Evolutionary conservation across 805 yeast genomes (phyloP).

Genomic region (Candida golubevii): DNA sequence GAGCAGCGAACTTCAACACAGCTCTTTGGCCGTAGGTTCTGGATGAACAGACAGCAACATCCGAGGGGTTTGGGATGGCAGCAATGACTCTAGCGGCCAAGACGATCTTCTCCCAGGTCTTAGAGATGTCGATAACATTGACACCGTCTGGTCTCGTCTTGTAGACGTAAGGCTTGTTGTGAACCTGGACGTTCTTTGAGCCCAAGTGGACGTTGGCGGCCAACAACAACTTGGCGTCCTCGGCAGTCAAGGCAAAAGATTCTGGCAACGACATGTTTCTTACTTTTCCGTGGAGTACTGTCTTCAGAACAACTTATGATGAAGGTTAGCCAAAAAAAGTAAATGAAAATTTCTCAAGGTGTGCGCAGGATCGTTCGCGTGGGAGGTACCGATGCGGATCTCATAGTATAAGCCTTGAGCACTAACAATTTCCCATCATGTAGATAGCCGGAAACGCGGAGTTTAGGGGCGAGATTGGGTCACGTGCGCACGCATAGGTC

Average conservation of each 20-base stretch:
- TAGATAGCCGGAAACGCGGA: no score
- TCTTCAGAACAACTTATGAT: slow-evolving; percentile 18
- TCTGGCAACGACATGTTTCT: slow-evolving; percentile 74
- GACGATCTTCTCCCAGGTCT: slow-evolving; percentile 99
- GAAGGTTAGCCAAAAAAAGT: slow-evolving; percentile 13
- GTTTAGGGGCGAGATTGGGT: not conserved
- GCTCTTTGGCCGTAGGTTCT: slow-evolving; percentile 99
- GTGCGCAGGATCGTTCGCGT: slow-evolving; percentile 18
- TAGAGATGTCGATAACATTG: slow-evolving; percentile 95
- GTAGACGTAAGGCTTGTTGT: slow-evolving; percentile 95
- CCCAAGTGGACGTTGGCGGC: slow-evolving; percentile 99
- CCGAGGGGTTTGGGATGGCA: slow-evolving; percentile 97
- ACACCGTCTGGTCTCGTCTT: slow-evolving; percentile 99
- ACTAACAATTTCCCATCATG: no score
- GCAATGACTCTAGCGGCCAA: slow-evolving; percentile 99
- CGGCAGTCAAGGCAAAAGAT: slow-evolving; percentile 89
- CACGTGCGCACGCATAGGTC: slow-evolving; percentile 5
- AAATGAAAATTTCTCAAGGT: slow-evolving; percentile 20
- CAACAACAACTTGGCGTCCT: slow-evolving; percentile 97
- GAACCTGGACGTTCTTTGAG: slow-evolving; percentile 99
- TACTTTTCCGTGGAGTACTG: slow-evolving; percentile 16
- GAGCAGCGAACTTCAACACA: slow-evolving; percentile 98
- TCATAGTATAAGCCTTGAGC: no score
- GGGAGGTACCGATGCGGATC: slow-evolving; percentile 16
- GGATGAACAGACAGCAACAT: slow-evolving; percentile 97